Evolutionary conservation across 352 stramenopile species (phyloP).

Genomic region (Blastocystis sp.): DNA sequence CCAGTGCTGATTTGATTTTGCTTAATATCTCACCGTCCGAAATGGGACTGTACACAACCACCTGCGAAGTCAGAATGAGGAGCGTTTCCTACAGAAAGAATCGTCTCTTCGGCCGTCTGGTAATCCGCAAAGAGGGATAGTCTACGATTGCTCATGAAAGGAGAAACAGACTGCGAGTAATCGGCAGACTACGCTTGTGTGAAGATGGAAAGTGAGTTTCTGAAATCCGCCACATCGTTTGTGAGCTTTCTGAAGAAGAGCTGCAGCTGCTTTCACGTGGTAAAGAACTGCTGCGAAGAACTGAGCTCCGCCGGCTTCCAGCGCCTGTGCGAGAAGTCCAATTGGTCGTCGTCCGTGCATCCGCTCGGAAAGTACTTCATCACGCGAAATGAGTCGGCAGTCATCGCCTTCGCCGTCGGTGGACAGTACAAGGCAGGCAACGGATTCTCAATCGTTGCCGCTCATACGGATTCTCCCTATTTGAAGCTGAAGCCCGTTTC

Average conservation of each 20-base stretch:
- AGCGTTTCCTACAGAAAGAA: background rate
- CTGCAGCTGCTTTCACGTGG: slow-evolving; percentile 61
- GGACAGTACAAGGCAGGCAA: slow-evolving; percentile 84
- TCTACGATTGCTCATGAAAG: background rate
- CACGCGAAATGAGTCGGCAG: slow-evolving; percentile 86
- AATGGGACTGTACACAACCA: background rate
- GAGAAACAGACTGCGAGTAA: background rate
- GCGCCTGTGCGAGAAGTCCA: slow-evolving; percentile 45
- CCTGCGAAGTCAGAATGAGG: background rate
- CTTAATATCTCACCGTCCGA: background rate
- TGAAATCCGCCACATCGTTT: slow-evolving; percentile 63
- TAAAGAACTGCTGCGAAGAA: slow-evolving; percentile 54
- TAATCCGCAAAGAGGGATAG: slow-evolving; percentile 42
- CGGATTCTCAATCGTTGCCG: slow-evolving; percentile 91
- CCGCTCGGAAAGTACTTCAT: slow-evolving; percentile 92
- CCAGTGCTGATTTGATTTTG: background rate
- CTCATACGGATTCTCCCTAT: slow-evolving; percentile 90
- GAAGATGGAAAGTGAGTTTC: slow-evolving; percentile 45
- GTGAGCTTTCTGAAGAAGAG: slow-evolving; percentile 42
- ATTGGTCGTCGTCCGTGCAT: slow-evolving; percentile 72
- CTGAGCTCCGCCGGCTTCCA: slow-evolving; percentile 46
- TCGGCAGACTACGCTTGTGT: background rate
- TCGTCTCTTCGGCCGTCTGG: slow-evolving; percentile 2
- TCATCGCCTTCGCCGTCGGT: slow-evolving; percentile 91
- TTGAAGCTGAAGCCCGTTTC: slow-evolving; percentile 90